A percentile compares a stretch with the other conserved stretches of the same genome.
phyloP scores from a whole-genome alignment of 1,139 yeast genomes.

The Taiozyma sp. region DNA sequence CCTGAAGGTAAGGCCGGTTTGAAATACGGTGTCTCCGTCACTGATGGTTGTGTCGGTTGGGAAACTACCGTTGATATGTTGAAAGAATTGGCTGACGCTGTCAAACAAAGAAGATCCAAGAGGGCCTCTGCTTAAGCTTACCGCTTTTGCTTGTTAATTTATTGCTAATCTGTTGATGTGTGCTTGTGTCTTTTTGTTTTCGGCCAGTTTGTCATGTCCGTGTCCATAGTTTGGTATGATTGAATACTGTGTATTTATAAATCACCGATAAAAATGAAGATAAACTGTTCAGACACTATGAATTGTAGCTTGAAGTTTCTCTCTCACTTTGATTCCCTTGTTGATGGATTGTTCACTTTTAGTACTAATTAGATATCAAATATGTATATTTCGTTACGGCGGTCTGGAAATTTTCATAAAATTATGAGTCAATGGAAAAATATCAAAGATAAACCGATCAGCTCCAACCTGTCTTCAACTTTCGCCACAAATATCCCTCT shows the following conservation, averaged over 20 bases:
- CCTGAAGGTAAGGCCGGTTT: slow-evolving; percentile 66
- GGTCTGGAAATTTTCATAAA: neutral
- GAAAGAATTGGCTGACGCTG: slow-evolving; percentile 75
- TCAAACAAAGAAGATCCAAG: slow-evolving; percentile 64
- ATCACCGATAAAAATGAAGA: neutral
- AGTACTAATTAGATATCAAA: too few relatives aligned
- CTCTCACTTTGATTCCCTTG: too few relatives aligned
- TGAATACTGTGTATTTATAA: neutral
- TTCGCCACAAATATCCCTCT: neutral
- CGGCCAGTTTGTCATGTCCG: neutral
- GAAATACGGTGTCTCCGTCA: slow-evolving; percentile 93
- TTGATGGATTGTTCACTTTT: too few relatives aligned
- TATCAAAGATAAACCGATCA: neutral
- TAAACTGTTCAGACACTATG: neutral
- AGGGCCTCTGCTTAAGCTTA: slow-evolving; percentile 8
- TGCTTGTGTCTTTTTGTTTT: neutral
- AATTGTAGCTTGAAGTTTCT: too few relatives aligned
- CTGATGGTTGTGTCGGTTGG: slow-evolving; percentile 96
- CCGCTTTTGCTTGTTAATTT: neutral
- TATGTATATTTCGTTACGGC: neutral
- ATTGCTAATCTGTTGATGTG: neutral
- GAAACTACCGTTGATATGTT: slow-evolving; percentile 83
- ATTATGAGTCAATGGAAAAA: neutral
- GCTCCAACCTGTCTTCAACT: neutral
- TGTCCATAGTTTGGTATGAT: neutral